These are phyloP conservation scores for Cladosporium sp. DNA, from an alignment of 2,329 filamentous ascomycete species.

Conservation along the genomic window DNA sequence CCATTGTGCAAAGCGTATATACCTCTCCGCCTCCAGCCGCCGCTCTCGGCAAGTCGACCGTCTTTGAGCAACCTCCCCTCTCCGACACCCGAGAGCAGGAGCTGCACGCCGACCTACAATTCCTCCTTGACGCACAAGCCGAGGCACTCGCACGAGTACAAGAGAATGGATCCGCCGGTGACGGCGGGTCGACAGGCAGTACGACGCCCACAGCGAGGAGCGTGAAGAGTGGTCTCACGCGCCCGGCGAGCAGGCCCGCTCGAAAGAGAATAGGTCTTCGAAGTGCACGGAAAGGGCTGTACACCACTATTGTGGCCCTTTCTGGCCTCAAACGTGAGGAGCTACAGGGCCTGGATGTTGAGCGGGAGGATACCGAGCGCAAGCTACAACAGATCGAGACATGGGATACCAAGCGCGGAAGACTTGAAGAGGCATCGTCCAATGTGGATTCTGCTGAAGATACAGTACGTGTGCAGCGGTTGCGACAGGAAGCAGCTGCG, in stretches of 20 bases:
- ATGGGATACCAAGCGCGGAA: constrained; percentile 58
- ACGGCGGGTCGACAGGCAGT: constrained; percentile 50
- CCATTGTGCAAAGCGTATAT: constrained; percentile 37
- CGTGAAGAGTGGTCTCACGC: constrained; percentile 32
- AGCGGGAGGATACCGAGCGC: constrained; percentile 57
- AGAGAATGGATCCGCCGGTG: constrained; percentile 42
- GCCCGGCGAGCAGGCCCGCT: constrained; percentile 52
- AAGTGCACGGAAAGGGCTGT: constrained; percentile 64
- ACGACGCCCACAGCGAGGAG: constrained; percentile 49
- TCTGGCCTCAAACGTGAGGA: constrained; percentile 69
- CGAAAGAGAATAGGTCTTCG: constrained; percentile 55
- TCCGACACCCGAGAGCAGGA: constrained; percentile 48
- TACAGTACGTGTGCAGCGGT: constrained; percentile 55
- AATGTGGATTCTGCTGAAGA: constrained; percentile 57
- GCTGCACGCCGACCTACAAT: constrained; percentile 59
- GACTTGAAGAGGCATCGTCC: constrained; percentile 56
- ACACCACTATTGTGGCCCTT: constrained; percentile 63
- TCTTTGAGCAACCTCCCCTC: constrained; percentile 47
- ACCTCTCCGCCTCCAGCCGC: constrained; percentile 12
- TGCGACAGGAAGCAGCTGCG: constrained; percentile 52
- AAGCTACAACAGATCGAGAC: constrained; percentile 60
- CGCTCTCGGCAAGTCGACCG: constrained; percentile 37
- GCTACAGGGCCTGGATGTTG: constrained; percentile 58
- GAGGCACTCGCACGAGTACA: constrained; percentile 56
- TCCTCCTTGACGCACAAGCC: constrained; percentile 61